Evolutionary conservation across 1,284 basidiomycete genomes (phyloP).

Genomic region (Clitocybe nebularis): DNA sequence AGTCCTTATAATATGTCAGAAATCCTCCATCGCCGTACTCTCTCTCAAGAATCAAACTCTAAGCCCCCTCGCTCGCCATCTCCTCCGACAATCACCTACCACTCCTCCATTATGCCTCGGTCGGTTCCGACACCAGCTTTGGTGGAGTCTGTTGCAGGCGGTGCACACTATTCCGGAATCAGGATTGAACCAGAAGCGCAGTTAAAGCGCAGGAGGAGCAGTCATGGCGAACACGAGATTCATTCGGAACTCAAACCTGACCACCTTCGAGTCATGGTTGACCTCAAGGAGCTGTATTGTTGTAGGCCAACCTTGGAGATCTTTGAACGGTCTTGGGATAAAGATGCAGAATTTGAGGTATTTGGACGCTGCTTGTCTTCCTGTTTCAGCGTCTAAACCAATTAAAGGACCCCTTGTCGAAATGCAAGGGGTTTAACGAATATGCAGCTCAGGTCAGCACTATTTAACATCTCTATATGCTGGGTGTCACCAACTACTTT

Average conservation of each 20-base stretch:
- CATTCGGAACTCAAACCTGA: slow-evolving; percentile 34
- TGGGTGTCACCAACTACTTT: too few species aligned
- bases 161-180: slow-evolving; percentile 53
- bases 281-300: slow-evolving; percentile 58
- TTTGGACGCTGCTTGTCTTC: neutral
- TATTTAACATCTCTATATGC: neutral
- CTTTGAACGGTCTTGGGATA: slow-evolving; percentile 54
- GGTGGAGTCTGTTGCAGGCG: slow-evolving; percentile 52
- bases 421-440: slow-evolving; percentile 48
- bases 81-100: slow-evolving; percentile 41
- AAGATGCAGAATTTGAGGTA: slow-evolving; percentile 61
- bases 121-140: slow-evolving; percentile 45
- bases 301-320: slow-evolving; percentile 53
- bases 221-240: slow-evolving; percentile 23
- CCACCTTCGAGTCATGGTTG: slow-evolving; percentile 43
- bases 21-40: slow-evolving; percentile 22
- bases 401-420: slow-evolving; percentile 45
- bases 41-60: slow-evolving; percentile 20
- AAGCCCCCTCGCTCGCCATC: slow-evolving; percentile 30
- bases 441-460: slow-evolving; percentile 51
- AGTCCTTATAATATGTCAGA: slow-evolving; percentile 18
- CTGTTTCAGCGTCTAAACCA: slow-evolving; percentile 5
- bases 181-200: slow-evolving; percentile 31
- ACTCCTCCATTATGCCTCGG: slow-evolving; percentile 33
- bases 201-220: slow-evolving; percentile 32